Conservation (phyloP, 345 rosid species). For the Populus euphratica region DNA sequence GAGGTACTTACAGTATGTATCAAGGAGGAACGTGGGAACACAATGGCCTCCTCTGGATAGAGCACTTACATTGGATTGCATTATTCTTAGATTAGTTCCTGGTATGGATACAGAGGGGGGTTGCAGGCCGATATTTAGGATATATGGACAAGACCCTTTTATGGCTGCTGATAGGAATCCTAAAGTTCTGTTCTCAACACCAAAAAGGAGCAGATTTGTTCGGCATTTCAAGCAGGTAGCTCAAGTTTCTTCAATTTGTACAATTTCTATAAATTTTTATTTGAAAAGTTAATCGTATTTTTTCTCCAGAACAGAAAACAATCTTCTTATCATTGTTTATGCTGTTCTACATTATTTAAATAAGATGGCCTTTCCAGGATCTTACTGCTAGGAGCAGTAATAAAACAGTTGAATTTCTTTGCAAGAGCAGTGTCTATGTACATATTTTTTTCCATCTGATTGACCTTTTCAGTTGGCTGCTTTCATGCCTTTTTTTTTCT, state of each 20-base stretch:
- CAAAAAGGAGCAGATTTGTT: slow-evolving; percentile 56
- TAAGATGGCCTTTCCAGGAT: neutral
- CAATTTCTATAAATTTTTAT: neutral
- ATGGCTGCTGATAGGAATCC: slow-evolving; percentile 56
- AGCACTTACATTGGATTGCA: slow-evolving; percentile 59
- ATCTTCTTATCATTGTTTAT: neutral
- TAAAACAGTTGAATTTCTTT: neutral
- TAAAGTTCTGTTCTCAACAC: slow-evolving; percentile 61
- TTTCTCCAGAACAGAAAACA: neutral
- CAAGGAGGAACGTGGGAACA: slow-evolving; percentile 63
- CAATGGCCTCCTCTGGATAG: slow-evolving; percentile 69
- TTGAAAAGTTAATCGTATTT: neutral
- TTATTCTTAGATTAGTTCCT: slow-evolving; percentile 60
- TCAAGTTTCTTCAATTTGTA: slow-evolving; percentile 15
- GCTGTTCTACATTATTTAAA: neutral
- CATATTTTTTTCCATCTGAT: neutral
- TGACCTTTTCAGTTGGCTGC: neutral
- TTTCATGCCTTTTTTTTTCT: neutral
- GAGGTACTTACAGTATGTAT: slow-evolving; percentile 72
- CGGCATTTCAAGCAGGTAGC: slow-evolving; percentile 58
- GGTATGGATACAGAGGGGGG: slow-evolving; percentile 63
- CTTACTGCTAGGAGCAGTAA: neutral
- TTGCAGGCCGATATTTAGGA: slow-evolving; percentile 67
- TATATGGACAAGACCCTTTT: slow-evolving; percentile 66
- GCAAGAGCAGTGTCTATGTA: neutral